Base-by-base conservation (phyloP, 2,329 filamentous ascomycete species). In the Neocatenulostroma microsporum region DNA sequence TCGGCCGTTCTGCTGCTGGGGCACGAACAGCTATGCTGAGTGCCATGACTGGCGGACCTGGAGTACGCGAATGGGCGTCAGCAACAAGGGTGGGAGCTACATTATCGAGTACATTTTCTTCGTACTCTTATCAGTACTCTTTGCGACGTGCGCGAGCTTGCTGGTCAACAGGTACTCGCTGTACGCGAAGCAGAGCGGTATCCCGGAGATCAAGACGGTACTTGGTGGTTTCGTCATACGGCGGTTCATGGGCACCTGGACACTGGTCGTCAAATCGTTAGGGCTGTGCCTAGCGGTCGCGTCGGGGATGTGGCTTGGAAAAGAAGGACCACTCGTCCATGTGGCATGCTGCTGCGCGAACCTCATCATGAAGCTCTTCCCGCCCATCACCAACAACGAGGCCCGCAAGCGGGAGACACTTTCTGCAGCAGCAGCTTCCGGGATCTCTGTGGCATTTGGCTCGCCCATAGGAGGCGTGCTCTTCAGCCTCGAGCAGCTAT, bases 221-320 rank as follows among this genome's bases (percentile, higher is more conserved):
- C 74, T 96, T n/a, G 95, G 87, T 53, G 91, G 91, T 5, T 98
- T 96, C 54, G 89, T 98, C 37, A 69, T 98, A 37, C 91, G 96
- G 68, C 89, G 91, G 1, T 96, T 96, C 57, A 73, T 98, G 6
- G 91, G 91, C 50, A 62, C 94, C 25, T 84, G 82, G 55, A 96
- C 91, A 0, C 70, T 98, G 20, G 62, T 89, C 4, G 74, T 94
- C 63, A 98, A 98, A 59, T 84, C 84, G 1, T 53, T 83, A 12
- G 87, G 82, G 11, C 67, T 98, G 30, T 76, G 95, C 40, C 70
- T 96, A 39, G 93, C 85, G 57, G 87, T 96, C 25, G 82, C 87
- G 2, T 96, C 91, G 3, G 91, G 91, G 3, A 71, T 98, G 42
- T 94, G 87, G 56, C 69, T 98, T 27, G 91, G 91, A 19, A 98